phyloP scores from a whole-genome alignment of 306 rosid genomes.

The Gastrolobium villosum region DNA sequence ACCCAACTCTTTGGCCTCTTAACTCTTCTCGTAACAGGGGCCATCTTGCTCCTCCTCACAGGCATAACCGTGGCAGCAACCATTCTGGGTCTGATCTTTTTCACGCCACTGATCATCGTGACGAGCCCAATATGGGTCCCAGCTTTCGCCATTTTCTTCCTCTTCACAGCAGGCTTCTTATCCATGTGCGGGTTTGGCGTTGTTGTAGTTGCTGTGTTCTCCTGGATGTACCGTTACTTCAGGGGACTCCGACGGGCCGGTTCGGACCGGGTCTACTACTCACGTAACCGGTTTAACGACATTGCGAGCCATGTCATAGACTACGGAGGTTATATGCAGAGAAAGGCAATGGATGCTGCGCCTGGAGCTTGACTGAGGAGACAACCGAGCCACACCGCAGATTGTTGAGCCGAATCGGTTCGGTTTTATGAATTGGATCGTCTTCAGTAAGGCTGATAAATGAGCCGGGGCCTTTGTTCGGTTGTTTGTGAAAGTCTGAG shows the following conservation, averaged over 20 bases:
- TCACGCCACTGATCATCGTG: conserved; percentile 62
- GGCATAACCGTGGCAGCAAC: conserved; percentile 59
- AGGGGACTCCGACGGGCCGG: conserved; percentile 62
- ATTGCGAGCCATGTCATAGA: conserved; percentile 68
- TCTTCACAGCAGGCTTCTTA: conserved; percentile 49
- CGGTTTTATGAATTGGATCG: no score
- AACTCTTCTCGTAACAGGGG: conserved; percentile 61
- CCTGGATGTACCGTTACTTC: conserved; percentile 71
- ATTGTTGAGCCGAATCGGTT: no score
- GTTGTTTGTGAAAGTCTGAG: no score
- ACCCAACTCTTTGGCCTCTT: conserved; percentile 63
- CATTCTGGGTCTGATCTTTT: conserved; percentile 53
- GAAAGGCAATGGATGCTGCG: not conserved
- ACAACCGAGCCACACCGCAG: not conserved
- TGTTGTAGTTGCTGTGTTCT: conserved; percentile 47
- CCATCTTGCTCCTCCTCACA: conserved; percentile 65
- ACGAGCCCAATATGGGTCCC: conserved; percentile 82
- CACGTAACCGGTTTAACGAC: conserved; percentile 64
- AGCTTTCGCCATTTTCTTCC: conserved; percentile 40
- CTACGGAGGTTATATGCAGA: conserved; percentile 57
- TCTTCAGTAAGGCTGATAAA: no score
- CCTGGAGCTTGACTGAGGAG: conserved; percentile 8
- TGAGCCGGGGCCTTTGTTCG: no score
- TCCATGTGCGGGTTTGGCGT: conserved; percentile 59
- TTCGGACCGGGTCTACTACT: conserved; percentile 59